phyloP scores from a whole-genome alignment of 305 asterid genomes.

The Solanum hybrid region DNA sequence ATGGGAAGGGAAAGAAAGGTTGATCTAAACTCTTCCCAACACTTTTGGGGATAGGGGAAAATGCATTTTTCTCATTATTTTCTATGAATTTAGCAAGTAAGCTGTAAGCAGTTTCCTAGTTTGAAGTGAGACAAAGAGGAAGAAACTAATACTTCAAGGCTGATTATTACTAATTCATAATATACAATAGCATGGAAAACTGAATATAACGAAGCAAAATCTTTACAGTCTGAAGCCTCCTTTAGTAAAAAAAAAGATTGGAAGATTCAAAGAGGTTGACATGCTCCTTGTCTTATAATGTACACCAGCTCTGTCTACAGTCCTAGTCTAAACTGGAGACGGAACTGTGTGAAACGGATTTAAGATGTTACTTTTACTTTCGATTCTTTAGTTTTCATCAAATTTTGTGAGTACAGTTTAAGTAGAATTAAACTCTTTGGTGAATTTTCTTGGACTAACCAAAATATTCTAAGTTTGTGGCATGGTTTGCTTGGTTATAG shows the following conservation, averaged over 20 bases:
- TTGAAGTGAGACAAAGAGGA: neutral
- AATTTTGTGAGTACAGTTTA: neutral
- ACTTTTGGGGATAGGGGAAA: neutral
- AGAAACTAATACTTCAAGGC: neutral
- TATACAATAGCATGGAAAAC: neutral
- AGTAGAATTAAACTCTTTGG: neutral
- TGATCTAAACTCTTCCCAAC: neutral
- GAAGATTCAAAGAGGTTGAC: neutral
- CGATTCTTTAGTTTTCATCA: neutral
- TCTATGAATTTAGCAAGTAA: neutral
- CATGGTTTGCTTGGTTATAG: neutral
- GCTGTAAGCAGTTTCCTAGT: neutral
- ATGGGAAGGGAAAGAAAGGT: neutral
- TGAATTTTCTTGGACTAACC: neutral
- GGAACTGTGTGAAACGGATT: neutral
- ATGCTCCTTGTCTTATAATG: neutral
- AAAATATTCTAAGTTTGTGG: neutral
- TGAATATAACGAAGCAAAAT: neutral
- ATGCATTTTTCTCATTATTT: neutral
- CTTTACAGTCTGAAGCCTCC: neutral
- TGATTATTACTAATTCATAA: neutral
- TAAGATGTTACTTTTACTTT: neutral
- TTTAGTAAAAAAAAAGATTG: neutral
- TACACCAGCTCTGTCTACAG: neutral
- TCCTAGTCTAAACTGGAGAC: neutral